Evolutionary conservation across 345 rosid genomes (phyloP), one percentile per base, ranked within the genome.

Genomic region (Erodium maritimum): DNA sequence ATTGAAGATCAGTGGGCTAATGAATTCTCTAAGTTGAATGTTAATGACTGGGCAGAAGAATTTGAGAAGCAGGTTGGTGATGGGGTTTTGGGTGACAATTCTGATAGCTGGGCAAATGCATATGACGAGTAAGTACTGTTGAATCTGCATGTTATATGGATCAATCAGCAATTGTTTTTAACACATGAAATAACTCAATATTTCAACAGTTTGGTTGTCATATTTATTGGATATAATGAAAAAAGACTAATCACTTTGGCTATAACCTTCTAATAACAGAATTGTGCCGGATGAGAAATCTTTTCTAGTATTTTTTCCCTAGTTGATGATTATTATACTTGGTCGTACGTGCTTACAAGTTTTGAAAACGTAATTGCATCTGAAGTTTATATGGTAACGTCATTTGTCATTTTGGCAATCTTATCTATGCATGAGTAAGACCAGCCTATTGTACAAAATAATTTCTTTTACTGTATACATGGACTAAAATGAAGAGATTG

Each of bases 31-130:
- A 87, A 94, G 79, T 77, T 89, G 77, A 70, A 83, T 72, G 88
- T 90, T 63, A 65, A 81, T 79, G 96, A 90, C 75, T 94, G 99
- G 99, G 80, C 54, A 18, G 99, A 94, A 56, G 99, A 94, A 77
- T 94, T 87, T 75, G 91, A 81, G 23, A 78, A 62, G 70, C 82
- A 86, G 64, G 72, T 80, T 60, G 81, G 75, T 52, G 94, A 87
- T 65, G 87, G 85, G 66, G 77, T 81, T 57, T 62, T 74, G 37
- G 95, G 82, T 56, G 95, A 77, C 46, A 73, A 67, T 74, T 69
- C 81, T 62, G 95, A 85, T 79, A 74, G 60, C 61, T 94, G 99
- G 99, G 91, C 87, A 67, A 82, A 79, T 74, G 88, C 95, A 42
- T 94, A 87, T 68, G 96, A 87, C 62, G 97, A 87, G 97, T 94